Evolutionary conservation across 75 land plant genomes (phyloP).

Genomic region (Selaginella tamariscina): DNA sequence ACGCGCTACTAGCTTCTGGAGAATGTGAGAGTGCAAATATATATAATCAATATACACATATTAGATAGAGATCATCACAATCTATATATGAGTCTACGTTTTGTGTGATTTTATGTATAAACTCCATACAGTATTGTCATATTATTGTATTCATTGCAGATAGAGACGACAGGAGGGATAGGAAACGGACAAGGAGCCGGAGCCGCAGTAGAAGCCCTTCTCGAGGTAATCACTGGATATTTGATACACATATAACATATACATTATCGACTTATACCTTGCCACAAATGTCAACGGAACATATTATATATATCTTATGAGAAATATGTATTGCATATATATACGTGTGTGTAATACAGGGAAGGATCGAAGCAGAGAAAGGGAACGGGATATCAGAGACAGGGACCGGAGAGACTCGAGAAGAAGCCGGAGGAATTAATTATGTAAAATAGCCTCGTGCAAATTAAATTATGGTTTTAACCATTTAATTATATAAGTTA

Average conservation of each 20-base stretch:
- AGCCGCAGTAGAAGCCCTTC: constrained; percentile 57
- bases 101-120: constrained; percentile 4
- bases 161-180: constrained; percentile 49
- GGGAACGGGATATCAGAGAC: constrained; percentile 33
- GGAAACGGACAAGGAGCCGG: constrained; percentile 51
- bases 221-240: too few relatives aligned
- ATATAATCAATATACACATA: constrained; percentile 16
- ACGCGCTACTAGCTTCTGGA: background rate
- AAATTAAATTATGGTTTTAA: too few relatives aligned
- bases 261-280: too few relatives aligned
- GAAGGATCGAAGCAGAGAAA: constrained; percentile 3
- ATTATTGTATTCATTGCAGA: constrained; percentile 24
- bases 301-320: too few relatives aligned
- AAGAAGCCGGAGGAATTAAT: too few relatives aligned
- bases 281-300: too few relatives aligned
- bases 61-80: constrained; percentile 5
- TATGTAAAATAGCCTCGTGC: too few relatives aligned
- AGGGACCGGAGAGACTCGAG: constrained; percentile 25
- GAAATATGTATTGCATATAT: too few relatives aligned
- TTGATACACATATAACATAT: too few relatives aligned
- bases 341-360: too few relatives aligned
- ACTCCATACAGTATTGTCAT: background rate
- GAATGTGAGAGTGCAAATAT: background rate
- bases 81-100: background rate
- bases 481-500: too few relatives aligned